These are phyloP conservation scores for Pseudocercospora fuligena DNA, from an alignment of 2,329 filamentous ascomycete genomes.

Conservation along the genomic window DNA sequence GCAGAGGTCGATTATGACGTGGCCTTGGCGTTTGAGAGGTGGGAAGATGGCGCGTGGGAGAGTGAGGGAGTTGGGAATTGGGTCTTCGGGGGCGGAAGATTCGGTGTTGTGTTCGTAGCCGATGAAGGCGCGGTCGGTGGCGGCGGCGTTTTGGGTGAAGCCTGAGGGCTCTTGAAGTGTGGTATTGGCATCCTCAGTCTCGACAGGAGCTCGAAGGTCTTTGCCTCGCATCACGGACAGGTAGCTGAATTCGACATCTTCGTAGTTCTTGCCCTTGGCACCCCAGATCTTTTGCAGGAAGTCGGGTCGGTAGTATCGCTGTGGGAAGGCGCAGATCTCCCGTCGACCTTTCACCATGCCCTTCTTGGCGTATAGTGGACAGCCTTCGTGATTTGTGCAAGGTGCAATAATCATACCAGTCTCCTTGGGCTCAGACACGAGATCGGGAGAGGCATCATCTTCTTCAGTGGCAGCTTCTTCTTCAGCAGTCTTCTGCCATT, in stretches of 20 bases:
- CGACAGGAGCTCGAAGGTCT: slow-evolving; percentile 52
- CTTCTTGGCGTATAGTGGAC: slow-evolving; percentile 80
- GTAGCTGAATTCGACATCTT: slow-evolving; percentile 91
- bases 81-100: slow-evolving; percentile 14
- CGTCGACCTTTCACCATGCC: slow-evolving; percentile 76
- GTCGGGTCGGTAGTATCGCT: slow-evolving; percentile 81
- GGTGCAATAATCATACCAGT: slow-evolving; percentile 65
- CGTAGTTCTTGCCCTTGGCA: slow-evolving; percentile 74
- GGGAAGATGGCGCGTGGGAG: slow-evolving; percentile 79
- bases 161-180: not conserved
- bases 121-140: slow-evolving; percentile 69
- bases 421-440: slow-evolving; percentile 50
- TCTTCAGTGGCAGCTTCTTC: not conserved
- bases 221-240: slow-evolving; percentile 80
- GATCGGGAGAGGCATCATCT: slow-evolving; percentile 6
- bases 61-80: slow-evolving; percentile 58
- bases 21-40: slow-evolving; percentile 84
- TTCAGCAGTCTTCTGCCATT: slow-evolving; percentile 26
- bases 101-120: slow-evolving; percentile 64
- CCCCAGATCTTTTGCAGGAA: slow-evolving; percentile 80
- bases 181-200: not conserved
- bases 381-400: slow-evolving; percentile 86
- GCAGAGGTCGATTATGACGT: slow-evolving; percentile 89
- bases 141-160: slow-evolving; percentile 56
- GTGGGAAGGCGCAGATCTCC: slow-evolving; percentile 88